Base-by-base conservation (phyloP, 192 early-diverging fungal species). In the Neocallimastix lanati region DNA sequence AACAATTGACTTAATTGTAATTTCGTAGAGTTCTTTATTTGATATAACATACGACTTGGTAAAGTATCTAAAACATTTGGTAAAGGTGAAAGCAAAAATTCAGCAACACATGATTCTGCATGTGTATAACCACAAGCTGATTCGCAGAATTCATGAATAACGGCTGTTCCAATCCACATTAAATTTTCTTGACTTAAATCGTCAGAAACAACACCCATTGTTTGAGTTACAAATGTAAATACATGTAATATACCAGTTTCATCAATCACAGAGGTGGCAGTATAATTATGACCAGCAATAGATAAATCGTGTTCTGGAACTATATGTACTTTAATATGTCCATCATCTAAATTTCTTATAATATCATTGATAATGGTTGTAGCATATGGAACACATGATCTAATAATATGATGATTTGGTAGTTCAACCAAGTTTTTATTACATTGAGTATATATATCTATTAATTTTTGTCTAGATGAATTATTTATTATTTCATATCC, bases 61-160 rank as follows among this genome's bases (percentile, higher is more conserved):
- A 67, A 27, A 27, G 50, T 67, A 67, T 67, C 50, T n/a, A 67
- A 67, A 9, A 67, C 9, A 67, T 67, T n/a, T 67, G 50, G 50
- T 67, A 67, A n/a, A 21, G 50, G 50, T 18, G 25, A 67, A n/a
- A 84, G 28, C n/a, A 84, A 29, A 28, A 81, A 33, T 58, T 84
- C 84, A 40, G 82, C 15, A 27, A 80, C 67, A 76, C 84, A 84
- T 28, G 84, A 82, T 25, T 77, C 78, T 12, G 84, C 29, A 76
- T 84, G 84, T 13, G 78, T 29, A 76, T 80, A 29, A 36, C 83
- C 84, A 21, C 28, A 30, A 16, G 37, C 30, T n/a, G 50, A 21
- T 79, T 84, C 84, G 11, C 76, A 76, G 25, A 58, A 29, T 78
- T 84, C 84, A 79, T 84, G 84, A 35, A 84, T 29, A 7, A 84